A percentile compares a stretch with the other conserved stretches of the same genome.
Conservation (phyloP, 2,329 filamentous ascomycete species). For the Trichophyton schoenleinii region DNA sequence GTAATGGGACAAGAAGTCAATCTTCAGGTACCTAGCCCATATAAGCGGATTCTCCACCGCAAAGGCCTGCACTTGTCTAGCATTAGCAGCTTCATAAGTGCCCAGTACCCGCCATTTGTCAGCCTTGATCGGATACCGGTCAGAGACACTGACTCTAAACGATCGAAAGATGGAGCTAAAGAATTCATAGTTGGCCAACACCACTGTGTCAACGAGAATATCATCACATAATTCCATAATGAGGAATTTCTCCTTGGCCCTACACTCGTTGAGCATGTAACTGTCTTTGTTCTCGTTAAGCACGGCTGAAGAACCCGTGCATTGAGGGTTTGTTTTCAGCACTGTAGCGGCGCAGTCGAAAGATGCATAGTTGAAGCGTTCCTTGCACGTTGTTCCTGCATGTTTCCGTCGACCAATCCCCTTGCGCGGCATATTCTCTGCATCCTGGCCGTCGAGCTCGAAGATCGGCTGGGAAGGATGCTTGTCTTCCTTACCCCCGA, state of each 20-base stretch:
- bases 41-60: slow-evolving; percentile 88
- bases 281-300: slow-evolving; percentile 95
- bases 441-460: slow-evolving; percentile 10
- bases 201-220: slow-evolving; percentile 80
- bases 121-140: slow-evolving; percentile 81
- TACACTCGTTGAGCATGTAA: slow-evolving; percentile 93
- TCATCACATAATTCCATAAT: slow-evolving; percentile 87
- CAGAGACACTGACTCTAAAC: slow-evolving; percentile 84
- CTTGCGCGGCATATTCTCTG: slow-evolving; percentile 18
- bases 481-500: neutral
- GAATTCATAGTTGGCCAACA: slow-evolving; percentile 98
- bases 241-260: slow-evolving; percentile 76
- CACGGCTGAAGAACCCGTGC: slow-evolving; percentile 78
- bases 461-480: slow-evolving; percentile 4
- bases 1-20: slow-evolving; percentile 88
- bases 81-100: slow-evolving; percentile 81
- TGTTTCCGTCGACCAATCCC: slow-evolving; percentile 65
- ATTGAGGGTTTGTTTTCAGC: slow-evolving; percentile 74
- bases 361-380: slow-evolving; percentile 92
- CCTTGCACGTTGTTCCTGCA: slow-evolving; percentile 93
- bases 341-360: slow-evolving; percentile 94
- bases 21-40: slow-evolving; percentile 82
- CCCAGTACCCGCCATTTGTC: slow-evolving; percentile 88
- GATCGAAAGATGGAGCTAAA: slow-evolving; percentile 93
- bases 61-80: slow-evolving; percentile 87